Evolutionary conservation across 2,329 filamentous ascomycete species (phyloP), one percentile per base, ranked within the genome.

Genomic region (Phyllosticta citriasiana): DNA sequence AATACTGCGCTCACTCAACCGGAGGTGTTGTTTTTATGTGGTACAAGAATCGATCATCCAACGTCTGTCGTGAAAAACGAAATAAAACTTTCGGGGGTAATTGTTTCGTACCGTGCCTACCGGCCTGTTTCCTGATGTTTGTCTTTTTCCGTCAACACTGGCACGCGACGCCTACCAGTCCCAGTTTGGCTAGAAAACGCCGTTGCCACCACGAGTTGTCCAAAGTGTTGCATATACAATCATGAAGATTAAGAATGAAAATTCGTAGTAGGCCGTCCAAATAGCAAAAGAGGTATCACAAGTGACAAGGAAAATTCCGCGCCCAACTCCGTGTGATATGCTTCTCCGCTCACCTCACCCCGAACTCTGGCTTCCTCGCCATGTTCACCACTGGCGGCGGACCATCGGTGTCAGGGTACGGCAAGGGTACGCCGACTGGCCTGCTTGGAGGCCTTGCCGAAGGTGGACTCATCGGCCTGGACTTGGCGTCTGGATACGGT

Each of bases 321-420:
- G 6, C 40, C 14, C 14, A 47, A n/a, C 40, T n/a, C 16, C 40
- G 4, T 47, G 4, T 40, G 4, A 12, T 12, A 40, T 30, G 27
- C 27, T 30, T 30, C 27, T 16, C 40, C 16, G 3, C 2, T 47
- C n/a, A 47, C 16, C 40, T 47, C 40, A 64, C 16, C 27, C 63
- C 80, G 67, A 87, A 89, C 56, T 88, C 87, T 0, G 93, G 93
- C 73, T 97, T 97, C 66, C 87, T 84, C 53, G 88, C 86, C 82
- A 91, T 88, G 68, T 96, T 95, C 7, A 95, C 91, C 6, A 83
- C 79, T 2, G 93, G 93, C 19, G 93, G 92, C 27, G 88, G 87
- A 26, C 88, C 88, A 68, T 95, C 88, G 54, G 85, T 86, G 55
- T 89, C 76, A 0, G 93, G 93, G 72, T 97, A 97, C 0, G 91